Base-by-base conservation (phyloP, 495 filamentous ascomycete genomes). In the Neurospora sublineolata region DNA sequence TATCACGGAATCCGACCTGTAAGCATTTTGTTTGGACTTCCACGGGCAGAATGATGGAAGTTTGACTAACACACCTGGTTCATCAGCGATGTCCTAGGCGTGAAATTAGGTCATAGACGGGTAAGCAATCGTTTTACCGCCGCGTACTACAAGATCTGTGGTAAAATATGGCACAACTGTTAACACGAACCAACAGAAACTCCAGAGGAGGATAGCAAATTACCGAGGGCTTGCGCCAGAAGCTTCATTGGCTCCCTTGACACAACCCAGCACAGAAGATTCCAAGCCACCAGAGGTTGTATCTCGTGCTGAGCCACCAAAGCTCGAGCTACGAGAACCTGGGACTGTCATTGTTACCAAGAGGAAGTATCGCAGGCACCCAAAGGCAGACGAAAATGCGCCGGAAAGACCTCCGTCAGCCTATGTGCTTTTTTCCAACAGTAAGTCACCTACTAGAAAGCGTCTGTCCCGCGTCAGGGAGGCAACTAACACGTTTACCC, bases 401-500 rank as follows among this genome's bases (percentile, higher is more conserved):
- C 91, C 91, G 18, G 90, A 92, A 76, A 82, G 91, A 36, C 89
- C 91, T 30, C 89, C 91, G 2, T 93, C 92, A 11, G 92, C 92
- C 41, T 94, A 94, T 79, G 91, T 94, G 30, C 88, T 94, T 70
- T 94, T 94, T 77, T 93, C 91, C 4, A 93, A 93, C 78, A 90
- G 90, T 92, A 81, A 79, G 89, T 84, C 67, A 33, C 18, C 30
- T 36, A 67, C 37, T 44, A 36, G 38, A 69, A 52, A 16, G 16
- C 40, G 38, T 37, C 37, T 52, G 58, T 27, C 8, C 16, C 40
- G 37, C 20, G 16, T 40, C 27, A 20, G 20, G 44, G 37, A 20
- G 27, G 18, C 38, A 42, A 41, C 70, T 76, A 30, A 73, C 37
- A 3, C 4, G 33, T 30, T 27, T 27, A 42, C 23, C 30, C 33